Percentiles rank a stretch among this genome's conserved stretches.
Conservation (phyloP, 306 rosid species). For the Rubus parviflorus region DNA sequence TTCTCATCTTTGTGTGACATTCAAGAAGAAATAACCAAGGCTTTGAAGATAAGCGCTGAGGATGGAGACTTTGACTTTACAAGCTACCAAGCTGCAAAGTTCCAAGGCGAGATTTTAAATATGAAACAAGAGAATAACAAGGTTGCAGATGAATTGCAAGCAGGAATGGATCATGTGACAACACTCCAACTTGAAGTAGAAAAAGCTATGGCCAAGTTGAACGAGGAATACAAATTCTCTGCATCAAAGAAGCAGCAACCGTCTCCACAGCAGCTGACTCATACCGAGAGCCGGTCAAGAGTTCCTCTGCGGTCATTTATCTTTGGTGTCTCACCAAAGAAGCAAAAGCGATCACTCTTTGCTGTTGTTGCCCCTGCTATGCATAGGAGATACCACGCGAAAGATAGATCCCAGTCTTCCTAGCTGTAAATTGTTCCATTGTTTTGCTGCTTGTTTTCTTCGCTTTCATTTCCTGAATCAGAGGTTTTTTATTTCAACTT, state of each 20-base stretch:
- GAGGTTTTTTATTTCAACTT: conserved; percentile 15
- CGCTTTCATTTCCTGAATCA: conserved; percentile 12
- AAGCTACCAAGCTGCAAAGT: conserved; percentile 95
- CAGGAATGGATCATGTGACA: conserved; percentile 63
- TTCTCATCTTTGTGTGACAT: conserved; percentile 73
- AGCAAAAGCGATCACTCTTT: conserved; percentile 74
- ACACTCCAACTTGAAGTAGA: conserved; percentile 65
- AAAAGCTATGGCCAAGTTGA: conserved; percentile 54
- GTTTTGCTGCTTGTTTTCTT: neutral
- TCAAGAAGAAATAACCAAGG: conserved; percentile 81
- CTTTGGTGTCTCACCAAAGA: conserved; percentile 74
- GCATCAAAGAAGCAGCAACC: conserved; percentile 55
- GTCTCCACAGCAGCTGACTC: conserved; percentile 38
- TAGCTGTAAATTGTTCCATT: conserved; percentile 31
- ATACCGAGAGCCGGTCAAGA: conserved; percentile 43
- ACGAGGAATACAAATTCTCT: conserved; percentile 58
- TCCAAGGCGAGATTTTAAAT: conserved; percentile 93
- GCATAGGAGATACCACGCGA: conserved; percentile 51
- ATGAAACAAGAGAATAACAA: conserved; percentile 96
- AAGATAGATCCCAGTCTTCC: conserved; percentile 25
- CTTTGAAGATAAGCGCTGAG: conserved; percentile 81
- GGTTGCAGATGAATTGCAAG: conserved; percentile 81
- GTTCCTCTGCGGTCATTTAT: conserved; percentile 87
- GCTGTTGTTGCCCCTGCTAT: conserved; percentile 66
- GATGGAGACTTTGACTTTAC: conserved; percentile 85